A percentile compares a stretch with the other conserved stretches of the same genome.
These are phyloP conservation scores for Nicotiana tabacum DNA, from an alignment of 257 asterid genomes.

Conservation along the genomic window DNA sequence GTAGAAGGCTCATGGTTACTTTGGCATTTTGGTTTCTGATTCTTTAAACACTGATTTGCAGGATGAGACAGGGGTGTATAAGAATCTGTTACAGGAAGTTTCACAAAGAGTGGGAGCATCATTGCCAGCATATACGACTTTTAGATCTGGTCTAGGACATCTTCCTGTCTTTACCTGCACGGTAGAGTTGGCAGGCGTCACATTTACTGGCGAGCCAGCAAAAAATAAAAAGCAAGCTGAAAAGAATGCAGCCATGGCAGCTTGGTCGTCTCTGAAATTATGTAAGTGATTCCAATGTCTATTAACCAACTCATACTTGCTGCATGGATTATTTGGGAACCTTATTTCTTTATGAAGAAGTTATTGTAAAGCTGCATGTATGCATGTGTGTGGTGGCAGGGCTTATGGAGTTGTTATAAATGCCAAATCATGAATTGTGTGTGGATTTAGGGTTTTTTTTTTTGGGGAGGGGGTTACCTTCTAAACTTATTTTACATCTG, in stretches of 20 bases:
- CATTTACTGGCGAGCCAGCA: conserved; percentile 48
- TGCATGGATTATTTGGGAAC: background rate
- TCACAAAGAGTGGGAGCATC: conserved; percentile 53
- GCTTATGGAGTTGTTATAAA: background rate
- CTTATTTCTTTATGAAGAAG: background rate
- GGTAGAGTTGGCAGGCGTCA: conserved; percentile 43
- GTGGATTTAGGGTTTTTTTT: background rate
- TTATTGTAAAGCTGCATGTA: background rate
- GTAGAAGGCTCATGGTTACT: background rate
- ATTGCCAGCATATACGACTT: conserved; percentile 37
- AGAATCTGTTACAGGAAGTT: conserved; percentile 51
- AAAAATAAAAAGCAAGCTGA: conserved; percentile 56
- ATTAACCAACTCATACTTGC: conserved; percentile 5
- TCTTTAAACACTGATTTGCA: conserved; percentile 12
- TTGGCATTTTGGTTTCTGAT: background rate
- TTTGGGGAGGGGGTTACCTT: no score
- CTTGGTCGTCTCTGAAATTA: conserved; percentile 51
- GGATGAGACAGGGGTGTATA: conserved; percentile 56
- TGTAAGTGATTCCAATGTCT: conserved; percentile 23
- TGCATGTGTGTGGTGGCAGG: background rate
- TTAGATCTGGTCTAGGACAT: conserved; percentile 48
- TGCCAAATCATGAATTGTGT: background rate
- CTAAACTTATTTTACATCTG: no score
- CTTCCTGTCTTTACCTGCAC: conserved; percentile 45
- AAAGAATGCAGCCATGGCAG: conserved; percentile 54